These are phyloP conservation scores for Parastagonospora avenae DNA, from an alignment of 2,329 filamentous ascomycete genomes.

Conservation along the genomic window DNA sequence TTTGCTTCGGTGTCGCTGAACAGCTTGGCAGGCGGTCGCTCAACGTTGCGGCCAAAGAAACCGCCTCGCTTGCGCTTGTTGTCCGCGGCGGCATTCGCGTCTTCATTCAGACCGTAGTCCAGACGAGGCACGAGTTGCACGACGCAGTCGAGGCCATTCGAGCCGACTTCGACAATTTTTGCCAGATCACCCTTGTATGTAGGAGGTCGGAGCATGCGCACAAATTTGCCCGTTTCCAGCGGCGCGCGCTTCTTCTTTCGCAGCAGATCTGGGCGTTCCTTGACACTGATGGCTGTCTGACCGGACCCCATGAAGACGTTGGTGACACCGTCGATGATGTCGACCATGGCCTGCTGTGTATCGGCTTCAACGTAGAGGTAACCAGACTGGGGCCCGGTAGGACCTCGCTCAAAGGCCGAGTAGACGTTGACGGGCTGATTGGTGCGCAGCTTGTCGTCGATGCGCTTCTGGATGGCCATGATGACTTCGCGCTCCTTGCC, in stretches of 20 bases:
- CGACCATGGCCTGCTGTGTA: constrained; percentile 82
- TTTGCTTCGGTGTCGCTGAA: constrained; percentile 94
- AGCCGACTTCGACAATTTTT: constrained; percentile 88
- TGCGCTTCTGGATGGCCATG: constrained; percentile 83
- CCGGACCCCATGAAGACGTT: constrained; percentile 90
- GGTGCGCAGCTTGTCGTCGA: constrained; percentile 77
- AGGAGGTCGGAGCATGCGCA: constrained; percentile 78
- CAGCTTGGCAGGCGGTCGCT: constrained; percentile 81
- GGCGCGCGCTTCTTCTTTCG: constrained; percentile 81
- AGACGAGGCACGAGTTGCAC: constrained; percentile 88
- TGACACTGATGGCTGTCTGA: constrained; percentile 88
- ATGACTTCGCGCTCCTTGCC: constrained; percentile 95
- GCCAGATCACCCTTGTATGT: constrained; percentile 90
- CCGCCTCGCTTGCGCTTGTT: constrained; percentile 76
- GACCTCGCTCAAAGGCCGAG: constrained; percentile 86
- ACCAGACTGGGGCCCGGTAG: constrained; percentile 78
- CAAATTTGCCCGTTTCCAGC: constrained; percentile 87
- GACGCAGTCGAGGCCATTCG: constrained; percentile 86
- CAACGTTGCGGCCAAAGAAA: constrained; percentile 56
- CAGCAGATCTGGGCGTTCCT: constrained; percentile 97
- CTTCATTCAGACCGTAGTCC: constrained; percentile 89
- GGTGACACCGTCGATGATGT: constrained; percentile 80
- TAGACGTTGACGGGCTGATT: constrained; percentile 84
- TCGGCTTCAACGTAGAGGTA: constrained; percentile 95
- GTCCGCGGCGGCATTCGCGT: constrained; percentile 59